A percentile compares a stretch with the other conserved stretches of the same genome.
Evolutionary conservation across 345 rosid genomes (phyloP).

Genomic region (Salix arbutifolia): DNA sequence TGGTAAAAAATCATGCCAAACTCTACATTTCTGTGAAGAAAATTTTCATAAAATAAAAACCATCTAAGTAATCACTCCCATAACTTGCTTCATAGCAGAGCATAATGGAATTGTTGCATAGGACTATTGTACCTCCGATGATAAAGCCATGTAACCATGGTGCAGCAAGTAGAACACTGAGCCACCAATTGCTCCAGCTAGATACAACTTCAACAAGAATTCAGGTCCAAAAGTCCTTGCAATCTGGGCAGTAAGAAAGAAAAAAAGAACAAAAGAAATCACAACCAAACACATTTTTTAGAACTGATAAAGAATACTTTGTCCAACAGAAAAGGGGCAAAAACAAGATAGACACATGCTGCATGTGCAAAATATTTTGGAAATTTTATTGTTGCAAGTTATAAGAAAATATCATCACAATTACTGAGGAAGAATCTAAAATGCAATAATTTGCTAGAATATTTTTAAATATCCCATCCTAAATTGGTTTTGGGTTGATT

Average conservation of each 20-base stretch:
- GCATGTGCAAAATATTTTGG: conserved; percentile 45
- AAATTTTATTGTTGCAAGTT: neutral
- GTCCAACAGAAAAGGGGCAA: conserved; percentile 56
- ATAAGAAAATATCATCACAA: neutral
- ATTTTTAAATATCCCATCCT: neutral
- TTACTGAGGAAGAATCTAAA: neutral
- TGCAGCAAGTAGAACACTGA: conserved; percentile 69
- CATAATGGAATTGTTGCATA: neutral
- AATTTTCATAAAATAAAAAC: neutral
- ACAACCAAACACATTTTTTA: conserved; percentile 47
- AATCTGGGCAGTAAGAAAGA: conserved; percentile 39
- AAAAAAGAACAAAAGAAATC: neutral
- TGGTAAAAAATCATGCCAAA: neutral
- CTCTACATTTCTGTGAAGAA: neutral
- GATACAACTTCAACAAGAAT: conserved; percentile 62
- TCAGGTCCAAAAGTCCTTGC: conserved; percentile 64
- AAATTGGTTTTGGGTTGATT: neutral
- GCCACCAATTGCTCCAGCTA: conserved; percentile 84
- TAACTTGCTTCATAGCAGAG: conserved; percentile 1
- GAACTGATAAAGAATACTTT: conserved; percentile 53
- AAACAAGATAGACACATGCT: conserved; percentile 41
- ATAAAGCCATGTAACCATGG: conserved; percentile 48
- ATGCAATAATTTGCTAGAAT: neutral
- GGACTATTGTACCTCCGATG: conserved; percentile 47
- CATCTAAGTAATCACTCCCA: neutral